Evolutionary conservation across 2,329 filamentous ascomycete genomes (phyloP).

Genomic region (Fusarium xyrophilum): DNA sequence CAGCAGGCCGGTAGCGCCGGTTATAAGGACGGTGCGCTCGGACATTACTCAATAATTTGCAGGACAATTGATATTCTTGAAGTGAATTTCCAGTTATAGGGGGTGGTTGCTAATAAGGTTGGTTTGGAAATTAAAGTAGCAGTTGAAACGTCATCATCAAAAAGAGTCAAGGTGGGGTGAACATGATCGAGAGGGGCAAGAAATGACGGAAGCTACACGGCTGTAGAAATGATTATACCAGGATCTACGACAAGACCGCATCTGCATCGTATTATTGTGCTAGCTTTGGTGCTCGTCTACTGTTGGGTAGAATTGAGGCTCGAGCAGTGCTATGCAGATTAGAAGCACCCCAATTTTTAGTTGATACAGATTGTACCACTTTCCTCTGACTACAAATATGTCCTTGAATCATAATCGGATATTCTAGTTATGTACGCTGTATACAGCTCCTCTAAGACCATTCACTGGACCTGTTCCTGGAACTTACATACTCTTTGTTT

Average conservation of each 20-base stretch:
- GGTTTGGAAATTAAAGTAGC: neutral
- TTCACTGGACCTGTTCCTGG: neutral
- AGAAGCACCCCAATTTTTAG: neutral
- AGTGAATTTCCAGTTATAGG: neutral
- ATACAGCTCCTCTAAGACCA: neutral
- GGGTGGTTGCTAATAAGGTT: neutral
- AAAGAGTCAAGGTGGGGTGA: conserved; percentile 20
- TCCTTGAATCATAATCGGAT: neutral
- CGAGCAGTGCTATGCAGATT: neutral
- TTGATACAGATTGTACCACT: neutral
- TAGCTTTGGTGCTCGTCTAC: neutral
- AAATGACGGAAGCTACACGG: neutral
- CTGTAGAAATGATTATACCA: neutral
- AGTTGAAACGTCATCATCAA: conserved; percentile 23
- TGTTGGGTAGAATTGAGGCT: neutral
- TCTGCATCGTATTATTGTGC: neutral
- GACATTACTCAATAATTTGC: conserved; percentile 2
- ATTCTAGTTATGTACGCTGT: neutral
- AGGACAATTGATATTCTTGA: neutral
- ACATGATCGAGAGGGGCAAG: conserved; percentile 23
- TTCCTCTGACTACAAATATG: neutral
- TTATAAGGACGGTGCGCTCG: conserved; percentile 69
- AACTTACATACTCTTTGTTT: neutral
- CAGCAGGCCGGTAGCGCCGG: conserved; percentile 83
- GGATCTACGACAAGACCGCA: neutral